Evolutionary conservation across 352 stramenopile genomes (phyloP).

Genomic region (Phytophthora europaea): DNA sequence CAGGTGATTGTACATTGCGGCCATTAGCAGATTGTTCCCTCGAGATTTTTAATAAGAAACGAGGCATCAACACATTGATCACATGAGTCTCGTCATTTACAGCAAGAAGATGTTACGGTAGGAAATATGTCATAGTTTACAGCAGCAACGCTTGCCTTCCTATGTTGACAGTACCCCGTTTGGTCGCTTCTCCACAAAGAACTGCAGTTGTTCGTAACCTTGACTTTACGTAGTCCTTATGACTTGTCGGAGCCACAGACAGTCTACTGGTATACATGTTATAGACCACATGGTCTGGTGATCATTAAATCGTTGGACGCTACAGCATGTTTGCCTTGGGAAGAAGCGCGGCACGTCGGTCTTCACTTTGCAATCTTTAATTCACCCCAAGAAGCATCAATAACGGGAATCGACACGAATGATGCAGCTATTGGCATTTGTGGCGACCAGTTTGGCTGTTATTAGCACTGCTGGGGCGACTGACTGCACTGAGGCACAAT

Average conservation of each 20-base stretch:
- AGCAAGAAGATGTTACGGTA: too few species aligned
- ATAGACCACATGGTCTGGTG: not conserved
- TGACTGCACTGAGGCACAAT: not conserved
- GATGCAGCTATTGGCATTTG: not conserved
- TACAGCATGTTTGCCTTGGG: not conserved
- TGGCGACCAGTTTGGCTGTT: not conserved
- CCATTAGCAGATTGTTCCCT: not conserved
- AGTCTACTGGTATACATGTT: not conserved
- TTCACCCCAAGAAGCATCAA: not conserved
- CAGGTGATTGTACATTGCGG: slow-evolving; percentile 15
- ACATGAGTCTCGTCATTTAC: too few species aligned
- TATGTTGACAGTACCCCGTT: too few species aligned
- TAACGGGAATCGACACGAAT: too few species aligned
- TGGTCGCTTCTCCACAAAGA: not conserved
- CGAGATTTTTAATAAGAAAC: too few species aligned
- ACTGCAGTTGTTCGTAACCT: not conserved
- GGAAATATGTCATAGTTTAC: too few species aligned
- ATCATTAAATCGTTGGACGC: not conserved
- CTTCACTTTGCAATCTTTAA: slow-evolving; percentile 12
- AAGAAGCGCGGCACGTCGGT: not conserved
- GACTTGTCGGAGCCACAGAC: not conserved
- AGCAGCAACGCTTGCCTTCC: too few species aligned
- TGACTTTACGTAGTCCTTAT: not conserved
- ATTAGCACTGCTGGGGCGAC: not conserved
- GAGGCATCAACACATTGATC: too few species aligned